Evolutionary conservation across 225 moss, liverwort and hornwort species (phyloP), one percentile per base, ranked within the genome.

Genomic region (Pleurozium schreberi): DNA sequence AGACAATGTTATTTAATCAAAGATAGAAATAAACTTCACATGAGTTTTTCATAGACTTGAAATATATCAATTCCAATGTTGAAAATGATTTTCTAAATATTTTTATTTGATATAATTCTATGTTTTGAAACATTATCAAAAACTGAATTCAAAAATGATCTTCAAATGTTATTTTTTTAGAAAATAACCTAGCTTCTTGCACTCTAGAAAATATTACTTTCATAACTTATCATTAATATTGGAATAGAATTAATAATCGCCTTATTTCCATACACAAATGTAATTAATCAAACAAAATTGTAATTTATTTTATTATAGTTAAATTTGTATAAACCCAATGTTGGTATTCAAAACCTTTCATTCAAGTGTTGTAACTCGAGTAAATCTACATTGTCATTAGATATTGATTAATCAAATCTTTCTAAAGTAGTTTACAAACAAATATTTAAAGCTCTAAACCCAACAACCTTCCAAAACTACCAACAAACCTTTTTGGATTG

Each of bases 361-460:
- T 2, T 12, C n/a, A n/a, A n/a, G n/a, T n/a, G n/a, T n/a, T n/a
- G n/a, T n/a, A n/a, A n/a, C n/a, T n/a, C n/a, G n/a, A n/a, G n/a
- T n/a, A n/a, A n/a, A n/a, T n/a, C n/a, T n/a, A n/a, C n/a, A n/a
- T n/a, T n/a, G n/a, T n/a, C n/a, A n/a, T n/a, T n/a, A n/a, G n/a
- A n/a, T n/a, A n/a, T n/a, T n/a, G n/a, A n/a, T n/a, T n/a, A n/a
- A n/a, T n/a, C n/a, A n/a, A n/a, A n/a, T n/a, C n/a, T n/a, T n/a
- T n/a, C n/a, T n/a, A n/a, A n/a, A n/a, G n/a, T n/a, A n/a, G n/a
- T n/a, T n/a, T n/a, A n/a, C n/a, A n/a, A n/a, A n/a, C n/a, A n/a
- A n/a, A n/a, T n/a, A 47, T 18, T 28, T 47, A 16, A 74, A 74
- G 47, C 0, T 74, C 6, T 30, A 31, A 6, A 0, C 0, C 1